These are phyloP conservation scores for Neofusicoccum laricinum DNA, from an alignment of 2,329 filamentous ascomycete genomes.

Conservation along the genomic window DNA sequence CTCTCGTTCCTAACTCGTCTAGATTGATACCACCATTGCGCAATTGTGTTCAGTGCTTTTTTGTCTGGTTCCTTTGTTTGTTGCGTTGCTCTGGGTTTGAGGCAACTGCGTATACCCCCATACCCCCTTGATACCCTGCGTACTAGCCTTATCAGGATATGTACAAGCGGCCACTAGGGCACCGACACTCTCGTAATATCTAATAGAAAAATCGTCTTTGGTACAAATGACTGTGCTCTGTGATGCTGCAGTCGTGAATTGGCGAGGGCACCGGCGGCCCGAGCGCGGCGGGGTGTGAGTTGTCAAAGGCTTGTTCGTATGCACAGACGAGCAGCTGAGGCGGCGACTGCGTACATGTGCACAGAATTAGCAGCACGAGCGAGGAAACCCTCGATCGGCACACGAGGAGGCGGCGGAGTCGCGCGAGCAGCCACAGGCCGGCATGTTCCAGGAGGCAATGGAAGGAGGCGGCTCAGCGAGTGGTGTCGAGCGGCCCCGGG, in stretches of 20 bases:
- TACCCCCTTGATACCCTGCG: slow-evolving; percentile 19
- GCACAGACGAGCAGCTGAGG: background rate
- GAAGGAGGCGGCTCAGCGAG: background rate
- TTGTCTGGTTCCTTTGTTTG: slow-evolving; percentile 24
- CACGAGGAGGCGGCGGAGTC: no score
- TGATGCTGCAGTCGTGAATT: background rate
- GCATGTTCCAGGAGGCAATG: background rate
- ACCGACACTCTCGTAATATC: slow-evolving; percentile 18
- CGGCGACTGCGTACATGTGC: background rate
- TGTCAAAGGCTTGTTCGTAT: slow-evolving; percentile 4
- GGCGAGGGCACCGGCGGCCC: background rate
- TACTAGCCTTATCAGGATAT: slow-evolving; percentile 18
- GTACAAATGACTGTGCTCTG: background rate
- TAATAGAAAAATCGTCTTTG: slow-evolving; percentile 16
- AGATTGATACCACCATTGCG: slow-evolving; percentile 17
- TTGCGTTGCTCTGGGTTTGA: slow-evolving; percentile 32
- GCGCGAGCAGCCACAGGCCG: background rate
- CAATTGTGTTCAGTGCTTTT: slow-evolving; percentile 22
- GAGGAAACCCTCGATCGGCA: no score
- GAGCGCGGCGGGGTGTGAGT: background rate
- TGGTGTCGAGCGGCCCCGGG: background rate
- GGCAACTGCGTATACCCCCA: slow-evolving; percentile 19
- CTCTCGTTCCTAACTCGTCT: slow-evolving; percentile 16
- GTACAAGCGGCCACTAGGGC: slow-evolving; percentile 18
- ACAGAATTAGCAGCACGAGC: background rate